Percentiles rank a stretch among this genome's conserved stretches.
These are phyloP conservation scores for Phoma herbarum DNA, from an alignment of 2,329 filamentous ascomycete species.

Conservation along the genomic window DNA sequence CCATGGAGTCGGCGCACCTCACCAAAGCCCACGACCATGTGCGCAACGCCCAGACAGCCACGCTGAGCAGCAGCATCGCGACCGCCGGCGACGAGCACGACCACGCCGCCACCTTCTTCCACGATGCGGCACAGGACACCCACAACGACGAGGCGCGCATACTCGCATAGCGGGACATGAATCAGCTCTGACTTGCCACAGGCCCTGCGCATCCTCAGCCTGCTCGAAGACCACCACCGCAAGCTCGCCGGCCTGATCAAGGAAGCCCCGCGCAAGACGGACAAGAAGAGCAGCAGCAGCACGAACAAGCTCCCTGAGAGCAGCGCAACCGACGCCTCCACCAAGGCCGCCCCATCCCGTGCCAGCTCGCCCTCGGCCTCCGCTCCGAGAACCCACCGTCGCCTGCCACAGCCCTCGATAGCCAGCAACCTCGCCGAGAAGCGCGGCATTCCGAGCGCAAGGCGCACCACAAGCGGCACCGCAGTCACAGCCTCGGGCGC, in stretches of 20 bases:
- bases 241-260: slow-evolving; percentile 83
- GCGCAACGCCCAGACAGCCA: slow-evolving; percentile 79
- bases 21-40: slow-evolving; percentile 88
- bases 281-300: slow-evolving; percentile 30
- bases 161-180: neutral
- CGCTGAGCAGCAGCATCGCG: slow-evolving; percentile 73
- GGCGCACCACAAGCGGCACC: slow-evolving; percentile 71
- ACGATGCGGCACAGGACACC: slow-evolving; percentile 79
- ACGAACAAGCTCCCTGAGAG: slow-evolving; percentile 4
- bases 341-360: slow-evolving; percentile 32
- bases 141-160: slow-evolving; percentile 63
- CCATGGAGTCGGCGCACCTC: slow-evolving; percentile 75
- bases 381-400: slow-evolving; percentile 50
- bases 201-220: slow-evolving; percentile 81
- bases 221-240: slow-evolving; percentile 89
- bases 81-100: slow-evolving; percentile 89
- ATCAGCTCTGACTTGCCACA: slow-evolving; percentile 49
- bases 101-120: slow-evolving; percentile 86
- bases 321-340: slow-evolving; percentile 22
- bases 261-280: slow-evolving; percentile 60
- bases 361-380: slow-evolving; percentile 49
- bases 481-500: slow-evolving; percentile 78
- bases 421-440: slow-evolving; percentile 88
- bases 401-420: slow-evolving; percentile 77
- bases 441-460: slow-evolving; percentile 72